Conservation (phyloP, 495 filamentous ascomycete genomes). For the Sordaria brevicollis region DNA sequence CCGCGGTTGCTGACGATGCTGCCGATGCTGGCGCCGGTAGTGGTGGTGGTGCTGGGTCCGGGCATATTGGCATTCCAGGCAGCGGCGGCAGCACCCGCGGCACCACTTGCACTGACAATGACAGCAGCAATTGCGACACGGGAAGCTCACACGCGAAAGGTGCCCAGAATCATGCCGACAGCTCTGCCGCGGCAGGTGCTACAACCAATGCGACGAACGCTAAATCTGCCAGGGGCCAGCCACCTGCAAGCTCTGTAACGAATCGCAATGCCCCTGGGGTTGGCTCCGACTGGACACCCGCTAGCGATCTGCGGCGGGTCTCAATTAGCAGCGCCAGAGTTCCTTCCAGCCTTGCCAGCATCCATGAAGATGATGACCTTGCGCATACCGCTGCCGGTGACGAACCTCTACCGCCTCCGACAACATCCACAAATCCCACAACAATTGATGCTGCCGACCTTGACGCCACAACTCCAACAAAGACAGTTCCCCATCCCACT, state of each 20-base stretch:
- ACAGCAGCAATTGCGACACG: neutral
- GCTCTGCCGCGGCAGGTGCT: neutral
- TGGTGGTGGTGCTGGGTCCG: neutral
- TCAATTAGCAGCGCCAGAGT: neutral
- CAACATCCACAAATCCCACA: neutral
- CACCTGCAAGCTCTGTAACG: neutral
- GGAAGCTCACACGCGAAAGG: neutral
- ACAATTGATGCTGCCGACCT: neutral
- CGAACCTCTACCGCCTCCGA: conserved; percentile 3
- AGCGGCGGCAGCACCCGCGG: neutral
- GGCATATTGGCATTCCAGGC: neutral
- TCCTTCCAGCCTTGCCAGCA: neutral
- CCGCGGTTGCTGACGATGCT: neutral
- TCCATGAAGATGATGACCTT: neutral
- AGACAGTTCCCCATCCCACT: neutral
- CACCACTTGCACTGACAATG: neutral
- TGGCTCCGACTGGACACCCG: neutral
- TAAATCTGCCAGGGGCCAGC: neutral
- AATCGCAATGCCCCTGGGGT: neutral
- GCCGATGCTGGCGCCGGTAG: neutral
- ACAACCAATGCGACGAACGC: neutral
- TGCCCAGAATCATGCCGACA: neutral
- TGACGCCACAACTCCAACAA: conserved; percentile 1
- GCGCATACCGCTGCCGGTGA: neutral
- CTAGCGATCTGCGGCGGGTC: neutral